A percentile compares a stretch with the other conserved stretches of the same genome.
Conservation (phyloP, 1,139 yeast species). For the Magnusiomyces magnusii region DNA sequence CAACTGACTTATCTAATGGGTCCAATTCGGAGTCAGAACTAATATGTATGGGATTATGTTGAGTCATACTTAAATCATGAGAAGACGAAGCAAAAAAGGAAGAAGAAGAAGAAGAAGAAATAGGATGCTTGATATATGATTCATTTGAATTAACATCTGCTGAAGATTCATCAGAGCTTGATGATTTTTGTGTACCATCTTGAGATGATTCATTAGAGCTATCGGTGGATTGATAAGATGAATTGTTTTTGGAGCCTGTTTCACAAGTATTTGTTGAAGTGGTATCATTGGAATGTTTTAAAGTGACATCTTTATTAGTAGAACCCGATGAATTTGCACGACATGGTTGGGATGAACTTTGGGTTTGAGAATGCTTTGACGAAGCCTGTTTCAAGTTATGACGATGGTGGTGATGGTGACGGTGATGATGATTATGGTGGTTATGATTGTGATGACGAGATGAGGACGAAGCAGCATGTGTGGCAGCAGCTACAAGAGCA, state of each 20-base stretch:
- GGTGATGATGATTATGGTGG: constrained; percentile 4
- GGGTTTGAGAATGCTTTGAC: background rate
- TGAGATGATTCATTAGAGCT: background rate
- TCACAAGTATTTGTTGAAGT: background rate
- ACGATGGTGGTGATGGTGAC: background rate
- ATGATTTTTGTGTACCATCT: background rate
- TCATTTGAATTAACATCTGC: background rate
- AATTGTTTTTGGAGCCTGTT: background rate
- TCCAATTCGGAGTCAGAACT: no score
- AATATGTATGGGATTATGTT: no score
- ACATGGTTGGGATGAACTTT: background rate
- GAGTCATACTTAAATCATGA: no score
- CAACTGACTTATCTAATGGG: no score
- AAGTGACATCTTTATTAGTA: background rate
- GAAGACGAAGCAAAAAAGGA: background rate
- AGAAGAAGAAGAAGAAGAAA: background rate
- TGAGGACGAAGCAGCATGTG: constrained; percentile 6
- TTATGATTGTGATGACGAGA: constrained; percentile 4
- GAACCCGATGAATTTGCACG: background rate
- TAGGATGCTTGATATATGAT: background rate
- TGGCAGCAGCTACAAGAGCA: constrained; percentile 6
- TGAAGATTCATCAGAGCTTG: background rate
- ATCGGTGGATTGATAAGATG: background rate
- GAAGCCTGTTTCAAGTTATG: background rate
- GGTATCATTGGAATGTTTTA: background rate